These are phyloP conservation scores for Glutinoglossum americanum DNA, from an alignment of 495 filamentous ascomycete genomes.

Conservation along the genomic window DNA sequence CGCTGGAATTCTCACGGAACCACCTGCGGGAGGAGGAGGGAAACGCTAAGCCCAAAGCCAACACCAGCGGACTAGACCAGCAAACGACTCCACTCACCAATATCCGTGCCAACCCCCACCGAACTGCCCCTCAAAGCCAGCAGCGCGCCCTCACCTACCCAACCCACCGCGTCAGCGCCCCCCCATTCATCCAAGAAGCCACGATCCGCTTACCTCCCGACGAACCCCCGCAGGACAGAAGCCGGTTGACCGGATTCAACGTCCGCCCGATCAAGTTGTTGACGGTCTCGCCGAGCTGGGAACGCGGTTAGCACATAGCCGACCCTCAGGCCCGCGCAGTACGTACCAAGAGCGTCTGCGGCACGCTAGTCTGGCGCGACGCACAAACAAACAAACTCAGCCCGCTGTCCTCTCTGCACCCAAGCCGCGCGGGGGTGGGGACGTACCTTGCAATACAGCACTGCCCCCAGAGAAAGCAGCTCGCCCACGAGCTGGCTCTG, in stretches of 20 bases:
- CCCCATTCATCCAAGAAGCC: background rate
- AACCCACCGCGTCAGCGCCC: background rate
- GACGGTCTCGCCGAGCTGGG: background rate
- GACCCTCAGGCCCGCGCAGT: background rate
- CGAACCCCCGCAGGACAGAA: constrained; percentile 1
- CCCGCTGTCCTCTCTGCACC: background rate
- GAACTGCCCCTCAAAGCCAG: constrained; percentile 1
- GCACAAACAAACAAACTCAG: too few relatives aligned
- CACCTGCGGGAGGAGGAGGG: too few relatives aligned
- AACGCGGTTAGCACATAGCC: background rate
- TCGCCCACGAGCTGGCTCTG: background rate
- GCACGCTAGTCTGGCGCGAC: constrained; percentile 3
- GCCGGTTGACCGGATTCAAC: background rate
- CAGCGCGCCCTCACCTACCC: constrained; percentile 1
- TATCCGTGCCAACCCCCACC: constrained; percentile 6
- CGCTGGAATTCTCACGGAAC: constrained; percentile 4
- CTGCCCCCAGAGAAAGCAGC: background rate
- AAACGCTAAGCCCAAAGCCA: background rate
- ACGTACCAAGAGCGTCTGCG: constrained; percentile 1
- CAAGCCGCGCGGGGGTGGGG: background rate
- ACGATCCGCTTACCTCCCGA: background rate
- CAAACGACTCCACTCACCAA: background rate
- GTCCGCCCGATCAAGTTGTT: constrained; percentile 5
- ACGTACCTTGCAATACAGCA: background rate
- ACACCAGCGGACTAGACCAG: background rate